Conservation (phyloP, 345 rosid genomes). For the Populus euphratica region DNA sequence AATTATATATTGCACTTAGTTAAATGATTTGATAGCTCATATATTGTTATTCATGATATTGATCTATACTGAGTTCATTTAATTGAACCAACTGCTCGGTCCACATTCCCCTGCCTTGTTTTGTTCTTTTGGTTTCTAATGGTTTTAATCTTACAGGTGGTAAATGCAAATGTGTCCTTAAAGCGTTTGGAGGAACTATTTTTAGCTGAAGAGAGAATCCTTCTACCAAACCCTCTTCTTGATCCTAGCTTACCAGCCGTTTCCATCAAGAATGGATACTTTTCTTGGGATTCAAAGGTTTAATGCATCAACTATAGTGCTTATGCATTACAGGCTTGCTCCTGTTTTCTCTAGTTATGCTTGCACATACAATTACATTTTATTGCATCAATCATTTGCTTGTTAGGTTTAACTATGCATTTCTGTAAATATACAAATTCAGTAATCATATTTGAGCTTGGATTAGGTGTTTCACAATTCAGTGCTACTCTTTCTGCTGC, state of each 20-base stretch:
- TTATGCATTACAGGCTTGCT: background rate
- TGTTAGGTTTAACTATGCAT: too few species aligned
- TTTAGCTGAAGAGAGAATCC: slow-evolving; percentile 84
- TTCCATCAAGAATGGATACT: slow-evolving; percentile 76
- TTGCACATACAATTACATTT: background rate
- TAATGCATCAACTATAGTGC: background rate
- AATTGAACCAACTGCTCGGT: too few species aligned
- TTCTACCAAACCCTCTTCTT: slow-evolving; percentile 85
- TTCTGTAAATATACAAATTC: too few species aligned
- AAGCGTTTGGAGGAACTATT: slow-evolving; percentile 92
- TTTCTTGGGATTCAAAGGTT: slow-evolving; percentile 98
- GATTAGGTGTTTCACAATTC: too few species aligned
- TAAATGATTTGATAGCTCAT: too few species aligned
- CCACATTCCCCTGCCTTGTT: background rate
- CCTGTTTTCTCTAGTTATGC: background rate
- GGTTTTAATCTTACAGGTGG: slow-evolving; percentile 47
- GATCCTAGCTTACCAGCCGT: slow-evolving; percentile 70
- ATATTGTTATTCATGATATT: too few species aligned
- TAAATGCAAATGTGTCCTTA: slow-evolving; percentile 91
- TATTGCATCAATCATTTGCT: background rate
- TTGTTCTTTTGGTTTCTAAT: slow-evolving; percentile 19
- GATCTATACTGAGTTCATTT: too few species aligned
- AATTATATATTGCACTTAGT: too few species aligned
- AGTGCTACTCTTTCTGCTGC: too few species aligned
- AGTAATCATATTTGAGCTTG: too few species aligned